Evolutionary conservation across 257 asterid species (phyloP).

Genomic region (Ehretia macrophylla): DNA sequence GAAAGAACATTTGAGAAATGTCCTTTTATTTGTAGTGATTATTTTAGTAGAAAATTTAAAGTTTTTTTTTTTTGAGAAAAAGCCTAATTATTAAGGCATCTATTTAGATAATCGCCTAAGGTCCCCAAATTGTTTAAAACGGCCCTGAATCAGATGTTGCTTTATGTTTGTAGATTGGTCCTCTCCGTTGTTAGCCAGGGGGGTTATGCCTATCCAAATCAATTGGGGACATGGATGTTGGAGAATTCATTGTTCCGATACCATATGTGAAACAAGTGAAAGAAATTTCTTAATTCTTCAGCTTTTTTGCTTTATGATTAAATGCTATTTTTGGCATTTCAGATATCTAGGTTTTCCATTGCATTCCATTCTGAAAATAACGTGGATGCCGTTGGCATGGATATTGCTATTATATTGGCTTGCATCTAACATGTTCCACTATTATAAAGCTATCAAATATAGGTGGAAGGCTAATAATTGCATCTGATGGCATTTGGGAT

Average conservation of each 20-base stretch:
- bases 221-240: conserved; percentile 79
- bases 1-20: too few relatives aligned
- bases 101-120: too few relatives aligned
- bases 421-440: not conserved
- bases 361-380: not conserved
- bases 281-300: conserved; percentile 24
- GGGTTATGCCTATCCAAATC: conserved; percentile 82
- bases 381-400: not conserved
- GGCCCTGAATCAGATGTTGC: not conserved
- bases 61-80: too few relatives aligned
- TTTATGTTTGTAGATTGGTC: conserved; percentile 45
- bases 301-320: not conserved
- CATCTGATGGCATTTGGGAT: conserved; percentile 93
- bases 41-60: too few relatives aligned
- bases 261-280: conserved; percentile 79
- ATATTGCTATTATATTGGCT: not conserved
- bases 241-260: conserved; percentile 72
- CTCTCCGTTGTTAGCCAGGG: conserved; percentile 86
- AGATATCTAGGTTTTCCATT: not conserved
- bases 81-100: too few relatives aligned
- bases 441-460: conserved; percentile 44
- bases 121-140: too few relatives aligned
- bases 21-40: too few relatives aligned
- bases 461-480: conserved; percentile 83
- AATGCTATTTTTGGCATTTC: not conserved